Base-by-base conservation (phyloP, 768 basidiomycete species). In the Sutorius australiensis region DNA sequence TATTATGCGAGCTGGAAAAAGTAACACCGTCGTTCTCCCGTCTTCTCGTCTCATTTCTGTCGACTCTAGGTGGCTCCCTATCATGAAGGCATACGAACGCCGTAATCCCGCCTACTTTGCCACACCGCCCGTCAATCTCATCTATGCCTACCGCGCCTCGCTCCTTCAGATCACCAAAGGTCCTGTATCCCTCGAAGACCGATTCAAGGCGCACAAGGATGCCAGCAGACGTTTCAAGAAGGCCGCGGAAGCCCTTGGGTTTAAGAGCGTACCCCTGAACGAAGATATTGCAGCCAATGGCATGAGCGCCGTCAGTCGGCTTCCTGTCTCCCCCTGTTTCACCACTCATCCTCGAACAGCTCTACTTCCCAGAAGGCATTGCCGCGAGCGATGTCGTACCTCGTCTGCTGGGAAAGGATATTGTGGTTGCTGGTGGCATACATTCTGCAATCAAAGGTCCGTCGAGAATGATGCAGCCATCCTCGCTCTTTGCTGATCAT, bases 1-100 rank as follows among this genome's bases (percentile, higher is more conserved):
- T 98, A 92, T 75, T 98, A 95, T 67, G 91, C 86, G 19, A 87
- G 80, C 65, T 97, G 95, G 95, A 84, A 84, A 61, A 91, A 84
- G 83, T 89, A 70, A 56, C 71, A 3, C 2, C 5, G 51, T 32
- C 31, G 6, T 17, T 36, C 17, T 34, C n/a, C 9, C 5, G 38
- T 28, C 11, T 12, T 31, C 19, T 30, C 30, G n/a, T 52, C 46
- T 46, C 38, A 39, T 38, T 11, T 27, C 43, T 44, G 38, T 50
- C 33, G 14, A 50, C 42, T 31, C 12, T 50, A 89, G 88, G 62
- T 93, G 91, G 91, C 75, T 95, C 41, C 92, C 93, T 1, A 84
- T 97, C 67, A 98, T 98, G 95, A 81, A 86, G 62, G 84, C 87
- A 3, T 99, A 98, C 68, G 94, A 98, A 73, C 72, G 73, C 53